These are phyloP conservation scores for Dictyostelium firmibasis DNA, from an alignment of 78 protist genomes.

Conservation along the genomic window DNA sequence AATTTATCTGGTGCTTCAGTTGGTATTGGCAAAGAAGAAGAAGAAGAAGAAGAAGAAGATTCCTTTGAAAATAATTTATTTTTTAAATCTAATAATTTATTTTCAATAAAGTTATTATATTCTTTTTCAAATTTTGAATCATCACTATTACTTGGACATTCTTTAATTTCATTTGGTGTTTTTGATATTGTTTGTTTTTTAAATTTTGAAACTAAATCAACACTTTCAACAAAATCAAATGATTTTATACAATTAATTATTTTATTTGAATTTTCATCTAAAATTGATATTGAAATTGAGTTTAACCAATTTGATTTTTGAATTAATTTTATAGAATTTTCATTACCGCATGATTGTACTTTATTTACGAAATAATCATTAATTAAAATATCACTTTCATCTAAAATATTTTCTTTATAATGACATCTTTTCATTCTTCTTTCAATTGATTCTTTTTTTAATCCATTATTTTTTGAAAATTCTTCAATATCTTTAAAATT, in stretches of 20 bases:
- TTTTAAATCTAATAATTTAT: not conserved
- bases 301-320: slow-evolving; percentile 57
- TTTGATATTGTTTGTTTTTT: not conserved
- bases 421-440: not conserved
- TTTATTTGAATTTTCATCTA: not conserved
- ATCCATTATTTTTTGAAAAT: not conserved
- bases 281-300: slow-evolving; percentile 5
- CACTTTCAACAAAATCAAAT: not conserved
- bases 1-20: not conserved
- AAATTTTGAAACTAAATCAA: slow-evolving; percentile 36
- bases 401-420: not conserved
- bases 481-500: not conserved
- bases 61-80: not conserved
- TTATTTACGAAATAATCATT: not conserved
- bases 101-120: not conserved
- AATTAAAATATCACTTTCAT: slow-evolving; percentile 25
- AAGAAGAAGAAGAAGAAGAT: not conserved
- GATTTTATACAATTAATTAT: slow-evolving; percentile 20
- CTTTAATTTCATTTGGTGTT: not conserved
- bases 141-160: not conserved
- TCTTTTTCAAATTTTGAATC: not conserved
- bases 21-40: not conserved
- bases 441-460: slow-evolving; percentile 1
- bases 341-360: not conserved
- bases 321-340: not conserved